Evolutionary conservation across 2,329 filamentous ascomycete genomes (phyloP), one percentile per base, ranked within the genome.

Genomic region (Fusarium papillatum): DNA sequence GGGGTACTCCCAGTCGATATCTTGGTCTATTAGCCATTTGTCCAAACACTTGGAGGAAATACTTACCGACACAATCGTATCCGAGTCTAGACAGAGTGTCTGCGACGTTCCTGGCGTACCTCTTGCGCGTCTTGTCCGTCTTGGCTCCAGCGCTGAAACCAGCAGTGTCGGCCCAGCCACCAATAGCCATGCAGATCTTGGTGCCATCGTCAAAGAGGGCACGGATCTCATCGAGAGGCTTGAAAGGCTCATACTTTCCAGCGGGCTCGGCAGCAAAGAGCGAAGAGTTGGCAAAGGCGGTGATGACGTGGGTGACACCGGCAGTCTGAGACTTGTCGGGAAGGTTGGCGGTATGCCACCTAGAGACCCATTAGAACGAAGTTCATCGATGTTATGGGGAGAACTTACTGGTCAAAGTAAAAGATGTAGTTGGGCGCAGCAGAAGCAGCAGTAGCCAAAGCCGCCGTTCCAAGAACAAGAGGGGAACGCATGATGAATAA

Each of bases 1-100:
- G 1, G 85, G 83, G 62, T 87, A 91, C 72, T 90, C 93, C 92
- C 93, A 94, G 79, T 95, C 93, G 50, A 95, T 87, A 72, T 95
- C 93, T 82, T 26, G 41, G 11, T 7, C 43, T n/a, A 48, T 38
- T 10, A 36, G 63, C 17, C 5, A 24, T 11, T 1, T 9, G 4
- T 2, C 50, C 29, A 31, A 9, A n/a, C n/a, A n/a, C n/a, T n/a
- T n/a, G n/a, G n/a, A n/a, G n/a, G n/a, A n/a, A n/a, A n/a, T n/a
- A n/a, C n/a, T n/a, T 81, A 90, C 88, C 88, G 53, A 90, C 85
- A 76, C 92, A 92, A 78, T 94, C 92, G 48, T 90, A 91, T 0
- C 89, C 90, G 17, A 88, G 87, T 4, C 82, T 83, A 2, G 88
- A 82, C 4, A 93, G 80, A 80, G 91, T 89, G 1, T 83, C 81